These are phyloP conservation scores for Pseudonitzschia multistriata DNA, from an alignment of 108 stramenopile genomes.

Conservation along the genomic window DNA sequence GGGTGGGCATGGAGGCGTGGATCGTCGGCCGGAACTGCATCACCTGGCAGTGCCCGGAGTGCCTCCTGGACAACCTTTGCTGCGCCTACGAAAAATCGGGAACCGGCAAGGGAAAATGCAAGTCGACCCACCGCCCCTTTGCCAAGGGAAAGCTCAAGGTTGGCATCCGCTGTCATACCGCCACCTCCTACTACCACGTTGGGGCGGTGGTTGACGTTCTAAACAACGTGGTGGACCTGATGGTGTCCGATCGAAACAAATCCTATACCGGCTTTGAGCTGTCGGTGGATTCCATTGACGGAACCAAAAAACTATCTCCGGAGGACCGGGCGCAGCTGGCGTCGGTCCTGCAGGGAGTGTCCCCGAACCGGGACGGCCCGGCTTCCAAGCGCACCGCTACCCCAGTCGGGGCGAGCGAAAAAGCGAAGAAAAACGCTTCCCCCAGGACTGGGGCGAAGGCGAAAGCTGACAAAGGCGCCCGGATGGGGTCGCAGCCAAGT, in stretches of 20 bases:
- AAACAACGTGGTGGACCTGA: neutral
- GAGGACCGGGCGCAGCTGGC: neutral
- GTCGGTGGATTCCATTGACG: neutral
- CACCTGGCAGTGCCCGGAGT: constrained; percentile 1
- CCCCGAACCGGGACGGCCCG: neutral
- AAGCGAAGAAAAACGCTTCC: neutral
- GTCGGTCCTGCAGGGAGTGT: neutral
- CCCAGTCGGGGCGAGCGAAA: neutral
- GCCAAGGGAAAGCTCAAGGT: constrained; percentile 3
- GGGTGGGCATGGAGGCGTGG: constrained; percentile 11
- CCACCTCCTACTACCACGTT: constrained; percentile 7
- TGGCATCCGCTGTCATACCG: constrained; percentile 6
- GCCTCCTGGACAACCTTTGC: neutral
- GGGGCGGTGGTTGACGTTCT: neutral
- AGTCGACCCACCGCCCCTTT: neutral
- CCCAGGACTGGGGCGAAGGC: neutral
- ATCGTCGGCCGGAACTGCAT: constrained; percentile 7
- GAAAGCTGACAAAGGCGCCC: neutral
- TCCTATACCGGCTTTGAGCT: neutral
- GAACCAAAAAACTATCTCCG: neutral
- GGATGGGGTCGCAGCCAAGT: neutral
- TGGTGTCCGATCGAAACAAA: neutral
- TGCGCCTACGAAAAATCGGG: neutral
- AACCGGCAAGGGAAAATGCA: neutral
- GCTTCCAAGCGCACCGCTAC: neutral